A percentile compares a stretch with the other conserved stretches of the same genome.
These are phyloP conservation scores for Obelidium mucronatum DNA, from an alignment of 192 early-diverging fungal genomes.

Conservation along the genomic window DNA sequence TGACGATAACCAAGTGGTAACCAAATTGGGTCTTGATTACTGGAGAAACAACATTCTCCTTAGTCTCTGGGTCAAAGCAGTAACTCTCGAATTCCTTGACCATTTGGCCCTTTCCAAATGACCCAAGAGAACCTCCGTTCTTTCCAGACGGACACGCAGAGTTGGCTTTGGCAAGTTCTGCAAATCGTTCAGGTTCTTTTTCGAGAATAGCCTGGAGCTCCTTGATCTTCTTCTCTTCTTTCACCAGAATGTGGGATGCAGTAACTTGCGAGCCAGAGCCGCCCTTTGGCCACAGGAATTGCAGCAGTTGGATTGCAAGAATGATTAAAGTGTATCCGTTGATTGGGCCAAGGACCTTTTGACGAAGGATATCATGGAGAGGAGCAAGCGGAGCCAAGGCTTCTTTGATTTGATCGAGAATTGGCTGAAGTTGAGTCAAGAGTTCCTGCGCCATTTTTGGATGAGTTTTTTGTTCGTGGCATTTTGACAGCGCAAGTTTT, in stretches of 20 bases:
- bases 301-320: conserved; percentile 20
- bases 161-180: conserved; percentile 75
- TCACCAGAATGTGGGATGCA: conserved; percentile 44
- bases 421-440: neutral
- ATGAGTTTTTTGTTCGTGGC: neutral
- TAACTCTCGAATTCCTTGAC: conserved; percentile 59
- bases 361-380: conserved; percentile 3
- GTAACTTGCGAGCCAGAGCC: neutral
- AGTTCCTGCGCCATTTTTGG: too few relatives aligned
- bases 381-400: neutral
- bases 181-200: conserved; percentile 57
- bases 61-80: conserved; percentile 36
- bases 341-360: conserved; percentile 23
- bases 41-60: conserved; percentile 33
- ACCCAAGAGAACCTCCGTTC: conserved; percentile 84
- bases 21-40: conserved; percentile 51
- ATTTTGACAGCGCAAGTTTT: neutral
- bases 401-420: neutral
- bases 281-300: neutral
- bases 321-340: conserved; percentile 17
- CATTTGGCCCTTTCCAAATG: conserved; percentile 89
- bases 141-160: conserved; percentile 92
- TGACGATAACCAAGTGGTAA: conserved; percentile 42
- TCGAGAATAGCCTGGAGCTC: conserved; percentile 19
- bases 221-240: conserved; percentile 35